Evolutionary conservation across 768 basidiomycete species (phyloP).

Genomic region (Tylopilus sp.): DNA sequence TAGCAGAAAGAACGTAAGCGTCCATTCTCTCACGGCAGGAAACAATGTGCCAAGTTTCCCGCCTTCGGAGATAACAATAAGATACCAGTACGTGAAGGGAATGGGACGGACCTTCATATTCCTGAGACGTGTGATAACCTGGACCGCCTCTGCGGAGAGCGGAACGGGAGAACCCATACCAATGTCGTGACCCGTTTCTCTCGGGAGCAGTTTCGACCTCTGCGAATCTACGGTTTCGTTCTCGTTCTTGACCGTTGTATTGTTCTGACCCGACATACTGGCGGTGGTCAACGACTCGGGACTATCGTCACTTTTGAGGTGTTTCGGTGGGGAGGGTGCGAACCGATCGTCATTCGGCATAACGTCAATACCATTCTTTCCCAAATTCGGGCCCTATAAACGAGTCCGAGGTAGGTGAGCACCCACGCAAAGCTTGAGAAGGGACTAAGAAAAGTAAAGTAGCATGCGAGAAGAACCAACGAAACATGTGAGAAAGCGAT

Average conservation of each 20-base stretch:
- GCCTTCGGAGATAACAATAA: background rate
- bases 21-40: background rate
- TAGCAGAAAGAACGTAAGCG: conserved; percentile 25
- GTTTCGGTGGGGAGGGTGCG: conserved; percentile 54
- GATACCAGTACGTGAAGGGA: background rate
- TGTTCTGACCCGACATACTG: background rate
- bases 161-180: conserved; percentile 86
- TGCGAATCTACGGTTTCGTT: background rate
- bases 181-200: conserved; percentile 84
- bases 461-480: background rate
- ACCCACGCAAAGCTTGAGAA: no score
- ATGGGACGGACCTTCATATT: conserved; percentile 67
- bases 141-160: conserved; percentile 71
- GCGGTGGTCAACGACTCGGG: conserved; percentile 41
- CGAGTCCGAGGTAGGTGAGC: conserved; percentile 1
- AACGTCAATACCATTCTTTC: conserved; percentile 78
- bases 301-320: conserved; percentile 35
- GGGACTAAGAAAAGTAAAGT: background rate
- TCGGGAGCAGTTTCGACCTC: conserved; percentile 58
- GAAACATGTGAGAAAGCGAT: background rate
- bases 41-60: conserved; percentile 1
- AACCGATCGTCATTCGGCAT: conserved; percentile 62
- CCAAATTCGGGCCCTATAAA: conserved; percentile 62
- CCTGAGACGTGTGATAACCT: conserved; percentile 71
- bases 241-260: background rate